Evolutionary conservation across 345 rosid species (phyloP).

Genomic region (Euphorbia peplus): DNA sequence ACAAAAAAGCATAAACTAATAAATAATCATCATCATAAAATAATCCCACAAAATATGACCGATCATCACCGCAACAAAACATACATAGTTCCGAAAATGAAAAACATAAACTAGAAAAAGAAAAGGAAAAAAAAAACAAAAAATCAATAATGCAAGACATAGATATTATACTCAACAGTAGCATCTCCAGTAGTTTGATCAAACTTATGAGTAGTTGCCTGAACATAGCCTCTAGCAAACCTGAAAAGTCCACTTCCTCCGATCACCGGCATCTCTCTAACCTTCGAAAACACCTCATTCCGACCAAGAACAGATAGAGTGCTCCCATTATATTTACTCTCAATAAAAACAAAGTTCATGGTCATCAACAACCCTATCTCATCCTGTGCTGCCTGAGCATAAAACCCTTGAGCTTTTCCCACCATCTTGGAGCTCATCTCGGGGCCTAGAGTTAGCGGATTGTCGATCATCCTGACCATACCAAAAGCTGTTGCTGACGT

Average conservation of each 20-base stretch:
- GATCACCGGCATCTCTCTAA: conserved; percentile 59
- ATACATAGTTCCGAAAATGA: too few species aligned
- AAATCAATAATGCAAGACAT: conserved; percentile 11
- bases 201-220: conserved; percentile 36
- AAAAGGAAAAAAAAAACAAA: too few species aligned
- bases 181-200: conserved; percentile 38
- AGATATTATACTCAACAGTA: conserved; percentile 38
- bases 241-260: conserved; percentile 65
- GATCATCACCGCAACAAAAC: too few species aligned
- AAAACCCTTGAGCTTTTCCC: conserved; percentile 18
- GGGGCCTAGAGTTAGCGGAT: conserved; percentile 9
- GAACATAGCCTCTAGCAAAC: conserved; percentile 56
- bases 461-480: conserved; percentile 10
- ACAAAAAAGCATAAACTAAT: too few species aligned
- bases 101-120: too few species aligned
- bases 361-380: conserved; percentile 9
- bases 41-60: too few species aligned
- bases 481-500: conserved; percentile 40
- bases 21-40: too few species aligned
- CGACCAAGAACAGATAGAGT: conserved; percentile 43
- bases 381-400: conserved; percentile 11
- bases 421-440: conserved; percentile 10
- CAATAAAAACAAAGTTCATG: conserved; percentile 16
- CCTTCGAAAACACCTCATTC: conserved; percentile 32
- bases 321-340: conserved; percentile 22